Evolutionary conservation across 805 yeast species (phyloP).

Genomic region (Candida anglica): DNA sequence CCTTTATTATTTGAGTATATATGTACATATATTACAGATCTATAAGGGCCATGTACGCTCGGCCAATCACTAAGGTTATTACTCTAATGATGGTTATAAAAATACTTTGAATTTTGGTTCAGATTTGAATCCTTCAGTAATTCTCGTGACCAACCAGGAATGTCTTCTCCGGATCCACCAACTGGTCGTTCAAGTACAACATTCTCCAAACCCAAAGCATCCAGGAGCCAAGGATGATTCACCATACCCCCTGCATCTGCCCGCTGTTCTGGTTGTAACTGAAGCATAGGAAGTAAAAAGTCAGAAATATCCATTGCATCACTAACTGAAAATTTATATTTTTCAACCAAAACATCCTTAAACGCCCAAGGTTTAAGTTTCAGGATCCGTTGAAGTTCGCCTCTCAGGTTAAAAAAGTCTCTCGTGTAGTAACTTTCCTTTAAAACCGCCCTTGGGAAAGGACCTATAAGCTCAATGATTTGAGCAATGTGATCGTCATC

Average conservation of each 20-base stretch:
- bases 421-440: constrained; percentile 58
- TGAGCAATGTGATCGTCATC: constrained; percentile 98
- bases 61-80: too few species aligned
- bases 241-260: constrained; percentile 97
- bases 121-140: constrained; percentile 23
- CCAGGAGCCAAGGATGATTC: constrained; percentile 80
- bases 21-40: too few species aligned
- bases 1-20: too few species aligned
- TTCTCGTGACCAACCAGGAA: constrained; percentile 86
- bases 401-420: constrained; percentile 62
- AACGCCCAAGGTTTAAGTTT: constrained; percentile 89
- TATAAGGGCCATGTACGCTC: too few species aligned
- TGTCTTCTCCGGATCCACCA: constrained; percentile 81
- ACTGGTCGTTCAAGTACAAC: constrained; percentile 68
- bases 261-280: constrained; percentile 70
- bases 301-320: constrained; percentile 74
- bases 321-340: constrained; percentile 66
- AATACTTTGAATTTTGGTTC: too few species aligned
- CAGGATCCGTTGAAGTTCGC: constrained; percentile 72
- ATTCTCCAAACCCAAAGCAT: constrained; percentile 72
- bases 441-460: constrained; percentile 56
- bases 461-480: constrained; percentile 78
- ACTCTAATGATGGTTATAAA: too few species aligned
- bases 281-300: constrained; percentile 80
- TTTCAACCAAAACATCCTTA: constrained; percentile 74